A percentile compares a stretch with the other conserved stretches of the same genome.
Evolutionary conservation across 2,329 filamentous ascomycete genomes (phyloP).

Genomic region (Aspergillus sp.): DNA sequence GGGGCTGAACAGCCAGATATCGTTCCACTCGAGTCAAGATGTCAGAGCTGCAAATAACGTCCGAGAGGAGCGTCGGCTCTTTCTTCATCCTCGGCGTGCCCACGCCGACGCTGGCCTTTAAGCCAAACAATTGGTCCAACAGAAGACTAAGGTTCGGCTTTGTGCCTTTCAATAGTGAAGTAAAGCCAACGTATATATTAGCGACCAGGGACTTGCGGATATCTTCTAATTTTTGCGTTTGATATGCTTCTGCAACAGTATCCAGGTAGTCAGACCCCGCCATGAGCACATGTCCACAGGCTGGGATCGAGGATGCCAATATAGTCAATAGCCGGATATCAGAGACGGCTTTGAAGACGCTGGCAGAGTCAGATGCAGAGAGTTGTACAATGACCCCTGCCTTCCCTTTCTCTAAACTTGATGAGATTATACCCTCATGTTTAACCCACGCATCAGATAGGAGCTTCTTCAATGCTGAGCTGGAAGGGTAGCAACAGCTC

Average conservation of each 20-base stretch:
- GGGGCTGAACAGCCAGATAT: constrained; percentile 32
- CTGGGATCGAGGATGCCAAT: constrained; percentile 39
- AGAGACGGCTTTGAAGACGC: constrained; percentile 17
- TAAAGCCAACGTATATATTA: constrained; percentile 72
- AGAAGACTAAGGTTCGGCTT: constrained; percentile 72
- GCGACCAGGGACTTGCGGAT: constrained; percentile 69
- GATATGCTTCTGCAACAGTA: constrained; percentile 55
- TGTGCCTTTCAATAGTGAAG: constrained; percentile 66
- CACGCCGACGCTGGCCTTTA: constrained; percentile 70
- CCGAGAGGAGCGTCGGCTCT: constrained; percentile 68
- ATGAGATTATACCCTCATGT: constrained; percentile 33
- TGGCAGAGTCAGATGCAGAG: constrained; percentile 15
- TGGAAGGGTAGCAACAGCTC: constrained; percentile 66
- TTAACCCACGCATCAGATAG: constrained; percentile 53
- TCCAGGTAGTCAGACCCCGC: constrained; percentile 88
- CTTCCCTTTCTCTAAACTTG: constrained; percentile 40
- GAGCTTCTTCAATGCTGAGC: constrained; percentile 52
- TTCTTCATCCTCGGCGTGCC: constrained; percentile 47
- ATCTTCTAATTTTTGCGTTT: constrained; percentile 57
- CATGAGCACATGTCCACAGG: constrained; percentile 63
- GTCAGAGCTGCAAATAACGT: constrained; percentile 78
- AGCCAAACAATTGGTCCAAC: constrained; percentile 77
- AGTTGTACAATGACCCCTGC: constrained; percentile 32
- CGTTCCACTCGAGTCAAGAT: constrained; percentile 54
- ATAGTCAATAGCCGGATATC: constrained; percentile 41